These are phyloP conservation scores for Aspergillus steynii DNA, from an alignment of 495 filamentous ascomycete genomes.

Conservation along the genomic window DNA sequence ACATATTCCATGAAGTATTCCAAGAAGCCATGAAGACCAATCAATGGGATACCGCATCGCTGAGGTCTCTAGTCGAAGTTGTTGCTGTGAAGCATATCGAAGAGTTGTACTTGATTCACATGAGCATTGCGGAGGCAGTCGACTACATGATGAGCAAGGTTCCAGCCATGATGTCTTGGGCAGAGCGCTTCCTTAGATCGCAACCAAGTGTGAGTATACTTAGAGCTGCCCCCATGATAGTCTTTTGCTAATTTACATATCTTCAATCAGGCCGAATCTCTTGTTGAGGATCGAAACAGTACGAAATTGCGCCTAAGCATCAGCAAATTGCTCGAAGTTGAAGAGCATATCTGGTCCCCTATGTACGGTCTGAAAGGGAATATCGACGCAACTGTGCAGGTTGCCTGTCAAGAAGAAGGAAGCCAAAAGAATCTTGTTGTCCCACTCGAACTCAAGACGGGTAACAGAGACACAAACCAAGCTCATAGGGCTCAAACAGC, in stretches of 20 bases:
- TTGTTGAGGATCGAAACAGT: conserved; percentile 78
- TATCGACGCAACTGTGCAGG: conserved; percentile 95
- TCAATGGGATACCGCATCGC: conserved; percentile 69
- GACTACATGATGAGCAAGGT: conserved; percentile 79
- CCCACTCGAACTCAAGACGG: conserved; percentile 94
- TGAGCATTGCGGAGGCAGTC: conserved; percentile 68
- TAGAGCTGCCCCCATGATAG: neutral
- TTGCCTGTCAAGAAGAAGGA: conserved; percentile 69
- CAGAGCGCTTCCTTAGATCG: conserved; percentile 70
- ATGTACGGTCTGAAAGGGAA: conserved; percentile 97
- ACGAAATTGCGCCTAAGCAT: conserved; percentile 75
- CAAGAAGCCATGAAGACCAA: conserved; percentile 86
- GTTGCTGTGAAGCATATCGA: conserved; percentile 74
- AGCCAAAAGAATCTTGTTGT: conserved; percentile 71
- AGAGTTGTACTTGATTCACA: conserved; percentile 79
- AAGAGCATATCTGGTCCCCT: conserved; percentile 97
- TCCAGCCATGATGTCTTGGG: conserved; percentile 77
- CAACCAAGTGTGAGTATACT: conserved; percentile 62
- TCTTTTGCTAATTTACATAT: conserved; percentile 7
- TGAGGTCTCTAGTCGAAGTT: conserved; percentile 61
- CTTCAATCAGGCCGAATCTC: conserved; percentile 57
- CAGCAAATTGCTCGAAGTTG: conserved; percentile 91
- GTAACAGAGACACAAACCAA: conserved; percentile 70
- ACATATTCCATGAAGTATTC: conserved; percentile 90
- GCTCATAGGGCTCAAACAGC: conserved; percentile 91